Conservation (phyloP, 2,329 filamentous ascomycete species). For the Fusarium sp. region DNA sequence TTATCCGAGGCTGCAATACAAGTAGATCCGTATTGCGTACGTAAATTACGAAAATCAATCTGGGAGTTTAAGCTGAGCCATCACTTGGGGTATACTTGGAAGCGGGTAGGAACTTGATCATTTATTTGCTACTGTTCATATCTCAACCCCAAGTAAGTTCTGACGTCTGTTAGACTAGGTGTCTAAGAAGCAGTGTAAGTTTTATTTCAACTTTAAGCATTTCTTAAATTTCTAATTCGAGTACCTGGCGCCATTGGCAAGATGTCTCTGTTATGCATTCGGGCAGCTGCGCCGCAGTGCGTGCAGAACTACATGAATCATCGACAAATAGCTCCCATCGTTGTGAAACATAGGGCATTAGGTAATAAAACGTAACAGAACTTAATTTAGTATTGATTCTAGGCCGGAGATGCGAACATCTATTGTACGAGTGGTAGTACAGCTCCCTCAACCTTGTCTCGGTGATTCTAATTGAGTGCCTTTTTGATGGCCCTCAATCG, state of each 20-base stretch:
- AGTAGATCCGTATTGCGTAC: background rate
- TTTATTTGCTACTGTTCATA: background rate
- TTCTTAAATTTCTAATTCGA: background rate
- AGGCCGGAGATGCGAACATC: background rate
- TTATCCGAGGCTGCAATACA: background rate
- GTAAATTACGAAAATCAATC: background rate
- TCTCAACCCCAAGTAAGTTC: background rate
- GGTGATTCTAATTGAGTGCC: background rate
- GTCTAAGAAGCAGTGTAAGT: background rate
- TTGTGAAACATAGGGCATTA: background rate
- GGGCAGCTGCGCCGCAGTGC: background rate
- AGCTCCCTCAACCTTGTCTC: background rate
- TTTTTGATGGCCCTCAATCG: background rate
- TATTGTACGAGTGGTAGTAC: background rate
- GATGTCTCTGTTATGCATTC: background rate
- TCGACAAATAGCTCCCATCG: background rate
- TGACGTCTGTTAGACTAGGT: background rate
- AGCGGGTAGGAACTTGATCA: background rate
- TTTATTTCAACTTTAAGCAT: background rate
- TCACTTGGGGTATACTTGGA: background rate
- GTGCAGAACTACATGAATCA: too few species aligned
- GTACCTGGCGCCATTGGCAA: background rate
- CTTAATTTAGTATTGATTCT: background rate
- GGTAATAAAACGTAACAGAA: background rate
- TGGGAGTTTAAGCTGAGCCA: background rate